Base-by-base conservation (phyloP, 768 basidiomycete species). In the Naganishia kalamii region DNA sequence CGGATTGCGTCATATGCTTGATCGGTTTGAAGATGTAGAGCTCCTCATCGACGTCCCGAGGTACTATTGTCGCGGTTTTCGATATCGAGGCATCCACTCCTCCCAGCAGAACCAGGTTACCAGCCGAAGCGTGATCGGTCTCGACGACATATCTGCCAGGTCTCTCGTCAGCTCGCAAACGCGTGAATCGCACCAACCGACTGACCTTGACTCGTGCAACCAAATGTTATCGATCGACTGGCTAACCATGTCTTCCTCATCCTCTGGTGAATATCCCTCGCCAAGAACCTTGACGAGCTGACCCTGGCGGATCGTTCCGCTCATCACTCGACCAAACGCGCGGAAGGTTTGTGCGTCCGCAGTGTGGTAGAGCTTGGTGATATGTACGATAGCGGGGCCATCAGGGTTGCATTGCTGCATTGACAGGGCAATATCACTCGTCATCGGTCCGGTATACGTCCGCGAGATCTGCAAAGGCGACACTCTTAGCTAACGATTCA, bases 261-360 rank as follows among this genome's bases (percentile, higher is more conserved):
- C 96, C 72, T 97, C 94, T n/a, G 90, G 89, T 15, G 92, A 94
- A 77, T 93, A 99, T 0, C 92, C 92, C 76, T 98, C 96, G 63
- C 96, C 96, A 7, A 99, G 82, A n/a, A 98, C 93, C 80, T 96
- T 97, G 68, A 99, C 82, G 35, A 86, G 82, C 82, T 85, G 83
- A 13, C 92, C 92, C 70, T 88, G 88, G 71, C 83, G 82, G 25
- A 97, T 59, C 10, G 93, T 96, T 21, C 96, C 96, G 70, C 90
- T 92, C 77, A 97, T 82, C 19, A 99, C 86, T 67, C 96, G 85
- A 40, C 94, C 96, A 73, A 93, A 97, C 7, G 96, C 91, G 60
- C 96, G 83, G 84, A 99, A 99, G 35, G 90, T 90, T 72, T 90
- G 90, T 7, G 96, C 96, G 72, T 99, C 96, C 5, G 90, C 89